These are phyloP conservation scores for Xylaria sp. DNA, from an alignment of 2,329 filamentous ascomycete genomes.

Conservation along the genomic window DNA sequence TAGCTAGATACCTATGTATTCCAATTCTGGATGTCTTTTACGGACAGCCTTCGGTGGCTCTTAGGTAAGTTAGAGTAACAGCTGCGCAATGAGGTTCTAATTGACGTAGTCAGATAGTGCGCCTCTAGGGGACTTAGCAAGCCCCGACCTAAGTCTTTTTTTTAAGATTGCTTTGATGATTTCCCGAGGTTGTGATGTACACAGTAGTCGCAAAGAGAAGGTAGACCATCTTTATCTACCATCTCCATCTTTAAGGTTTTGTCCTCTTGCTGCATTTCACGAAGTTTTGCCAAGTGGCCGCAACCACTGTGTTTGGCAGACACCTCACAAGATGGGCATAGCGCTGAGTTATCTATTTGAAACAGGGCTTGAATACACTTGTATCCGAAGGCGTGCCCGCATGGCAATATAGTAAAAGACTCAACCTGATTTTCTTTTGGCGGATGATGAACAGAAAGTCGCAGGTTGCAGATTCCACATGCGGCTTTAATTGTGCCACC, in stretches of 20 bases:
- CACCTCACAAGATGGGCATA: not conserved
- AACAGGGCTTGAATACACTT: not conserved
- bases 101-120: too few relatives aligned
- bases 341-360: not conserved
- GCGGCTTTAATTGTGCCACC: not conserved
- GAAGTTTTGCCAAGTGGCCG: not conserved
- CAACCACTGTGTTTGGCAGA: not conserved
- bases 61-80: not conserved
- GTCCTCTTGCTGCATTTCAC: not conserved
- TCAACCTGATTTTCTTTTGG: not conserved
- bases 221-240: not conserved
- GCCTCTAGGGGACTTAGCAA: too few relatives aligned
- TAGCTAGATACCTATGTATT: not conserved
- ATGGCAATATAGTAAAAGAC: not conserved
- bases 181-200: not conserved
- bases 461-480: not conserved
- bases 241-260: not conserved
- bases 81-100: too few relatives aligned
- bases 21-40: not conserved
- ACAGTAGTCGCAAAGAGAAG: not conserved
- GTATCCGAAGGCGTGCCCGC: not conserved
- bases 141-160: not conserved
- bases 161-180: not conserved
- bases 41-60: not conserved
- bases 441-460: not conserved